Evolutionary conservation across 345 rosid genomes (phyloP), one percentile per base, ranked within the genome.

Genomic region (Citrus sp.): DNA sequence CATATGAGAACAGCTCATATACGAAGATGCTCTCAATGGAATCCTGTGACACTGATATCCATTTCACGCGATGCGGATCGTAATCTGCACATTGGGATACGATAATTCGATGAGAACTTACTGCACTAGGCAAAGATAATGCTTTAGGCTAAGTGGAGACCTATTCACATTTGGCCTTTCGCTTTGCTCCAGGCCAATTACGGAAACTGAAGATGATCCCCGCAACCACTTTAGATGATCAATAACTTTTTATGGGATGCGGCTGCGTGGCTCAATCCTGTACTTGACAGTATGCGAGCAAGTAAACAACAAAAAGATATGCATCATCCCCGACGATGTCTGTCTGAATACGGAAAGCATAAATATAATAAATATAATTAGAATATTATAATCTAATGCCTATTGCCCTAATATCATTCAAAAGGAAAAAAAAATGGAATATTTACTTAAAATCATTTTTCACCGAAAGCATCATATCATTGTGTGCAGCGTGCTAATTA

Each of bases 121-220:
- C 51, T 13, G 51, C 51, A 46, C 51, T 13, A 46, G 51, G 18
- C 51, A 46, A 46, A 46, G 51, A 46, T 46, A 46, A 46, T 12
- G 51, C 51, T 46, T 12, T 46, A 46, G 51, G 51, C 16, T 46
- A 13, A 13, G 51, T 13, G 0, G 18, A 13, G 18, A 46, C 51
- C 51, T 46, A 60, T 61, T 61, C 32, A 62, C 16, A 70, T 40
- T 38, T 83, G 83, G 70, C 81, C 81, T 72, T 77, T 83, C 40
- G 76, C 73, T 68, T 40, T 42, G 24, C 67, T 65, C 40, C 9
- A 35, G 54, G 86, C 77, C 71, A 27, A 13, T 22, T 55, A 9
- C 24, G 28, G 64, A 30, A 32, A 13, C 24, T n/a, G 24, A 28
- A 30, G 16, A 1, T 28, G 14, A 35, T 12, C 49, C 46, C 28